These are phyloP conservation scores for Candida silvicultrix DNA, from an alignment of 805 yeast species.

Conservation along the genomic window DNA sequence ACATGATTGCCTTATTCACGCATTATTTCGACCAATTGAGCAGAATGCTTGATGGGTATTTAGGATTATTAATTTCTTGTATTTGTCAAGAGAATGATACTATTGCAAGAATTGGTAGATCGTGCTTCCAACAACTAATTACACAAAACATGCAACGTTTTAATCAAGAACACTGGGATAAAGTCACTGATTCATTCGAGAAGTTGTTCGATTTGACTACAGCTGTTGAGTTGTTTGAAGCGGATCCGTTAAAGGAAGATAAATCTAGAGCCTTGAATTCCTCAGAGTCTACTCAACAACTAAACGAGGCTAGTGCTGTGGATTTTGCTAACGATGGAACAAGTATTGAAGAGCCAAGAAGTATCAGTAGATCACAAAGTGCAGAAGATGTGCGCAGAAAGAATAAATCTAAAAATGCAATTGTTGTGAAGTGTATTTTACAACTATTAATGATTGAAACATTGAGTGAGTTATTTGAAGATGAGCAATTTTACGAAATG, in stretches of 20 bases:
- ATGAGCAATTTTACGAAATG: slow-evolving; percentile 54
- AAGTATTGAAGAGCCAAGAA: slow-evolving; percentile 14
- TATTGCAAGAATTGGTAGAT: slow-evolving; percentile 88
- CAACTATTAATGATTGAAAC: slow-evolving; percentile 87
- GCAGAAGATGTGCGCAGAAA: slow-evolving; percentile 35
- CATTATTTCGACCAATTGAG: slow-evolving; percentile 76
- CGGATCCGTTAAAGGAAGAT: slow-evolving; percentile 33
- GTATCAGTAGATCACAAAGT: slow-evolving; percentile 15
- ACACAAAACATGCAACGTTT: slow-evolving; percentile 70
- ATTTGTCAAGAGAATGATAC: slow-evolving; percentile 97
- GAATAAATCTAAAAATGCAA: slow-evolving; percentile 56
- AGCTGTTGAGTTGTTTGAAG: slow-evolving; percentile 73
- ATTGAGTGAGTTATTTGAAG: slow-evolving; percentile 73
- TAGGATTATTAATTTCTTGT: slow-evolving; percentile 75
- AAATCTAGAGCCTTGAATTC: slow-evolving; percentile 8
- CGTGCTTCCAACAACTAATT: slow-evolving; percentile 77
- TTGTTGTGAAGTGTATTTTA: slow-evolving; percentile 87
- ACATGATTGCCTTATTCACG: slow-evolving; percentile 76
- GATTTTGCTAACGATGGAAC: slow-evolving; percentile 27
- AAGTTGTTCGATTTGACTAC: slow-evolving; percentile 75
- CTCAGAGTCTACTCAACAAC: slow-evolving; percentile 1
- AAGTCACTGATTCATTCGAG: slow-evolving; percentile 58
- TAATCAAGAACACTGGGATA: slow-evolving; percentile 63
- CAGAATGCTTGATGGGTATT: slow-evolving; percentile 69
- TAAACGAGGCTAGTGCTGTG: slow-evolving; percentile 7